Percentiles rank a stretch among this genome's conserved stretches.
Evolutionary conservation across 441 rosid species (phyloP).

Genomic region (Kokia cookei): DNA sequence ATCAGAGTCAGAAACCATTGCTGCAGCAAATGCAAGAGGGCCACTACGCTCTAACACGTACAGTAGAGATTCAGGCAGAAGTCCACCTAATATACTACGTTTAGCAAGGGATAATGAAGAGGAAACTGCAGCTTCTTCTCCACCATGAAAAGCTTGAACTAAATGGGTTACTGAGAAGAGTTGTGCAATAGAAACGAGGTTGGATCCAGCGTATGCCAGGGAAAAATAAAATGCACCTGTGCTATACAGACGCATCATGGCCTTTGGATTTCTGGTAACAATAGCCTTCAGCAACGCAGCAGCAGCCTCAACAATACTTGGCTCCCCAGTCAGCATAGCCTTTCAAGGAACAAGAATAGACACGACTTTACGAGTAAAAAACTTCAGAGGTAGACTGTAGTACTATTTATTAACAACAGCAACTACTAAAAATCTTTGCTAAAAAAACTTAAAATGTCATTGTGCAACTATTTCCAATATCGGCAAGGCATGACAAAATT

Average conservation of each 20-base stretch:
- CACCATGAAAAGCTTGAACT: constrained; percentile 99
- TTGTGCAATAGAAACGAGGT: constrained; percentile 85
- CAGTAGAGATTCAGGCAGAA: constrained; percentile 94
- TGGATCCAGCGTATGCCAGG: constrained; percentile 97
- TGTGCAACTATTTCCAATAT: neutral
- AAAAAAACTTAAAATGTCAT: neutral
- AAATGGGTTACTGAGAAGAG: constrained; percentile 93
- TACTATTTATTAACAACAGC: neutral
- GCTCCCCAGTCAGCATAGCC: constrained; percentile 98
- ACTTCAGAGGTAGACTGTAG: neutral
- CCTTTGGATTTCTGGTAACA: constrained; percentile 98
- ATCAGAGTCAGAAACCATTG: constrained; percentile 99
- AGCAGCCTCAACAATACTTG: constrained; percentile 91
- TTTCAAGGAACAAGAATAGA: constrained; percentile 15
- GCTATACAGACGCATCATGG: constrained; percentile 93
- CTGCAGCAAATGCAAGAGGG: constrained; percentile 96
- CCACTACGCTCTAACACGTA: constrained; percentile 99
- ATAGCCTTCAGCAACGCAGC: constrained; percentile 92
- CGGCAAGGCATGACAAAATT: neutral
- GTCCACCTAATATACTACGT: constrained; percentile 98
- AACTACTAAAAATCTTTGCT: neutral
- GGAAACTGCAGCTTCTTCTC: constrained; percentile 99
- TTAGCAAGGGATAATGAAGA: constrained; percentile 95
- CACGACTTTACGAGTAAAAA: neutral
- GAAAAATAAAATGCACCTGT: constrained; percentile 98